Evolutionary conservation across 352 stramenopile genomes (phyloP).

Genomic region (Phytophthora niederhauseri): DNA sequence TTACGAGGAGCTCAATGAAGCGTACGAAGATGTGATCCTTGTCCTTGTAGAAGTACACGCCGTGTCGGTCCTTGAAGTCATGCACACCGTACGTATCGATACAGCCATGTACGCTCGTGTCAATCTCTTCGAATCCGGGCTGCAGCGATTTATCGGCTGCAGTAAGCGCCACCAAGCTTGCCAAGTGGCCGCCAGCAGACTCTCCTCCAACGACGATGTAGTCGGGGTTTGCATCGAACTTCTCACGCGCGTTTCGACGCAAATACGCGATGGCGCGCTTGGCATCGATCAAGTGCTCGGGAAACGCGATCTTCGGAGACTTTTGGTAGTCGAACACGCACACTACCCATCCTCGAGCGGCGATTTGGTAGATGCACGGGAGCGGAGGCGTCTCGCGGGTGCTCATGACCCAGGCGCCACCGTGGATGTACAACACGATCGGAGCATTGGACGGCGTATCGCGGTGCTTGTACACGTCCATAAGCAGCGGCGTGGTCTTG

Average conservation of each 20-base stretch:
- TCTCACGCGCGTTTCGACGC: constrained; percentile 43
- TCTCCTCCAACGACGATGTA: constrained; percentile 79
- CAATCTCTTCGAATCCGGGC: constrained; percentile 76
- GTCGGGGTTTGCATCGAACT: constrained; percentile 61
- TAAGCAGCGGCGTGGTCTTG: constrained; percentile 59
- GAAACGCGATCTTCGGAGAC: constrained; percentile 70
- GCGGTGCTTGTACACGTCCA: constrained; percentile 78
- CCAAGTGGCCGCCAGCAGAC: constrained; percentile 73
- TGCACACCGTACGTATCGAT: constrained; percentile 81
- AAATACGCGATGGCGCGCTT: constrained; percentile 78
- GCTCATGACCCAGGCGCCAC: constrained; percentile 78
- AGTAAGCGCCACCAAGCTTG: constrained; percentile 72
- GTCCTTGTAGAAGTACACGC: constrained; percentile 67
- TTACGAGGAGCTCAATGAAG: constrained; percentile 74
- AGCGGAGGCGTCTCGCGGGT: constrained; percentile 51
- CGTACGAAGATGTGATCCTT: constrained; percentile 61
- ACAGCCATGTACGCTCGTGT: constrained; percentile 76
- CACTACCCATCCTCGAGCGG: constrained; percentile 63
- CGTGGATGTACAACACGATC: constrained; percentile 80
- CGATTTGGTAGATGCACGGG: constrained; percentile 69
- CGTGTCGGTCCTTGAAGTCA: constrained; percentile 74
- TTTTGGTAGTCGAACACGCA: constrained; percentile 82
- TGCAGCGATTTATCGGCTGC: constrained; percentile 67
- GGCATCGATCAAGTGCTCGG: constrained; percentile 67
- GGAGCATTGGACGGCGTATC: constrained; percentile 60